Base-by-base conservation (phyloP, 2,329 filamentous ascomycete genomes). In the Colletotrichum neosansevieriae region DNA sequence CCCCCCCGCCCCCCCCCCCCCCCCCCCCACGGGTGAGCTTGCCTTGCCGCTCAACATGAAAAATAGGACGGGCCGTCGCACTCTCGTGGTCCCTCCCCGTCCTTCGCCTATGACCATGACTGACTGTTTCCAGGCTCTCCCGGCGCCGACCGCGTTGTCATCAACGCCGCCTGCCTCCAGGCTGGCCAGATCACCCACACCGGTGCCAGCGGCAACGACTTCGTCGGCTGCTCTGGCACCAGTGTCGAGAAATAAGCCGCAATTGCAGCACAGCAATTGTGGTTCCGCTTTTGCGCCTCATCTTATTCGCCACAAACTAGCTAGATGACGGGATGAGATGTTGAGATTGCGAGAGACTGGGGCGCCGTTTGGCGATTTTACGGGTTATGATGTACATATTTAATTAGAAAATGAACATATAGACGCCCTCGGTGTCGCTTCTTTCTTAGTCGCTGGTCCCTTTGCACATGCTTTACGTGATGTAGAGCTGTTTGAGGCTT, bases 161-260 rank as follows among this genome's bases (percentile, higher is more conserved):
- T 92, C 80, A 90, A 88, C 74, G 81, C 74, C 0, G 71, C 78
- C n/a, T 86, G 89, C 73, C 67, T 83, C 65, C 83, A 86, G 57
- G 90, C 89, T 13, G 90, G 89, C 34, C 81, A 86, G 34, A 91
- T 93, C 70, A 93, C 91, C 0, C 91, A 93, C 74, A 91, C 88
- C n/a, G 91, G 91, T 19, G 90, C 91, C 17, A 87, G 84, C 62
- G 89, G 88, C 9, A 89, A 92, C 76, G 81, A 85, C 78, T 93
- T 93, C 78, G 89, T 92, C 67, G 86, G 82, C n/a, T 68, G 65
- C 45, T 44, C 45, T 17, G 60, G 53, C 9, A 68, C 65, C 21
- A 3, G 21, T 21, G n/a, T n/a, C n/a, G n/a, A n/a, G n/a, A n/a
- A n/a, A n/a, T n/a, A n/a, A n/a, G n/a, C n/a, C n/a, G n/a, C n/a